These are phyloP conservation scores for Chaetomiaceae sp. DNA, from an alignment of 2,329 filamentous ascomycete genomes.

Conservation along the genomic window DNA sequence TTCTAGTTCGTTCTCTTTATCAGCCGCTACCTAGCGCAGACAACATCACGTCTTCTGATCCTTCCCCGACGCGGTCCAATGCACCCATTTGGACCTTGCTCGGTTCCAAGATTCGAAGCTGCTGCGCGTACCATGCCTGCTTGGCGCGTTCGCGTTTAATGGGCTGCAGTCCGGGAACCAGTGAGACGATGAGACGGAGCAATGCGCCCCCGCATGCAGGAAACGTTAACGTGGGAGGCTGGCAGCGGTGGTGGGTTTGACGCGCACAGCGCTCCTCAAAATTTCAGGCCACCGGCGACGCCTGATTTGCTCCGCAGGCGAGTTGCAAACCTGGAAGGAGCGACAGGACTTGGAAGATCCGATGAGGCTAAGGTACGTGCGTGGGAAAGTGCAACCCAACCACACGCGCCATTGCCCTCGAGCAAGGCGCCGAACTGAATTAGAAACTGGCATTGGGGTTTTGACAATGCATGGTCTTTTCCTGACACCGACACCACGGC, in stretches of 20 bases:
- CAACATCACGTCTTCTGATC: constrained; percentile 16
- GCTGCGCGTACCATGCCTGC: constrained; percentile 28
- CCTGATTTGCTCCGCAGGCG: no score
- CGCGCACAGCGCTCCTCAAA: no score
- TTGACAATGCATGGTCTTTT: constrained; percentile 13
- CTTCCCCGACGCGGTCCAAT: constrained; percentile 10
- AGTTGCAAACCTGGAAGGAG: no score
- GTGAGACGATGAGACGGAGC: no score
- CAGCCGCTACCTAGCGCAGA: constrained; percentile 25
- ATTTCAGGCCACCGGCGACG: no score
- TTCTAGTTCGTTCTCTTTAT: constrained; percentile 10
- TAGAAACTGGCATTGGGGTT: constrained; percentile 11
- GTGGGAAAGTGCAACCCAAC: neutral
- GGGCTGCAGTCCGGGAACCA: constrained; percentile 16
- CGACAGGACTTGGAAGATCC: no score
- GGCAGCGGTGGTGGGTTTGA: neutral
- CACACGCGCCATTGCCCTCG: neutral
- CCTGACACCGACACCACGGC: constrained; percentile 3
- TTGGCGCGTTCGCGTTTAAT: constrained; percentile 27
- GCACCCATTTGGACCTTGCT: neutral
- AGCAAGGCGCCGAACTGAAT: no score
- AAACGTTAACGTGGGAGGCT: constrained; percentile 4
- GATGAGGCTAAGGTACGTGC: no score
- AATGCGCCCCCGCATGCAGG: no score
- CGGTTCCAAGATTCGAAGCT: constrained; percentile 24